phyloP scores from a whole-genome alignment of 1,284 basidiomycete species.

The Thelephora terrestris region DNA sequence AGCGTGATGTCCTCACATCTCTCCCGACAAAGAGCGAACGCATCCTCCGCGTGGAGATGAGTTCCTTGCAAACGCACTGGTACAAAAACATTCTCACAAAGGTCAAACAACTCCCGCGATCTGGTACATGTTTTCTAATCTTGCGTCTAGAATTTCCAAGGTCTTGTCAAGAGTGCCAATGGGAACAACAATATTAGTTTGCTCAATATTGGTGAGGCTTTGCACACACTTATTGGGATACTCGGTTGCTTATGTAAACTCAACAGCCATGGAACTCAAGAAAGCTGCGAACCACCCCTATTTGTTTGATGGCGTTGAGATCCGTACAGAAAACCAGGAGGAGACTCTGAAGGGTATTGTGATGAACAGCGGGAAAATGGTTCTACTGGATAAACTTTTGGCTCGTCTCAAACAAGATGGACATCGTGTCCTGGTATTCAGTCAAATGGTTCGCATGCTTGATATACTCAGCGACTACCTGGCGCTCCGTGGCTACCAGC shows the following conservation, averaged over 20 bases:
- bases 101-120: slow-evolving; percentile 28
- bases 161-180: slow-evolving; percentile 80
- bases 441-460: slow-evolving; percentile 98
- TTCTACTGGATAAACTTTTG: slow-evolving; percentile 91
- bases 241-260: slow-evolving; percentile 3
- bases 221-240: neutral
- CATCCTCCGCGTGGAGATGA: slow-evolving; percentile 97
- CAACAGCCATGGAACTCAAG: slow-evolving; percentile 85
- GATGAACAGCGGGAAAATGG: slow-evolving; percentile 98
- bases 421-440: slow-evolving; percentile 97
- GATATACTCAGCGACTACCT: slow-evolving; percentile 99
- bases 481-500: slow-evolving; percentile 76
- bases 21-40: slow-evolving; percentile 97
- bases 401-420: slow-evolving; percentile 83
- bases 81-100: slow-evolving; percentile 99
- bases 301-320: slow-evolving; percentile 94
- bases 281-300: slow-evolving; percentile 98
- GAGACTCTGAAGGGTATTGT: slow-evolving; percentile 93
- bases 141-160: slow-evolving; percentile 74
- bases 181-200: slow-evolving; percentile 83
- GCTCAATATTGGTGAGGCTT: slow-evolving; percentile 75
- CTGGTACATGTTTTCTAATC: slow-evolving; percentile 1
- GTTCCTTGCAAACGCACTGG: slow-evolving; percentile 92
- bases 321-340: slow-evolving; percentile 63
- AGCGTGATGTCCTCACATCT: slow-evolving; percentile 96